phyloP scores from a whole-genome alignment of 768 basidiomycete species.

The Termitomyces sp. region DNA sequence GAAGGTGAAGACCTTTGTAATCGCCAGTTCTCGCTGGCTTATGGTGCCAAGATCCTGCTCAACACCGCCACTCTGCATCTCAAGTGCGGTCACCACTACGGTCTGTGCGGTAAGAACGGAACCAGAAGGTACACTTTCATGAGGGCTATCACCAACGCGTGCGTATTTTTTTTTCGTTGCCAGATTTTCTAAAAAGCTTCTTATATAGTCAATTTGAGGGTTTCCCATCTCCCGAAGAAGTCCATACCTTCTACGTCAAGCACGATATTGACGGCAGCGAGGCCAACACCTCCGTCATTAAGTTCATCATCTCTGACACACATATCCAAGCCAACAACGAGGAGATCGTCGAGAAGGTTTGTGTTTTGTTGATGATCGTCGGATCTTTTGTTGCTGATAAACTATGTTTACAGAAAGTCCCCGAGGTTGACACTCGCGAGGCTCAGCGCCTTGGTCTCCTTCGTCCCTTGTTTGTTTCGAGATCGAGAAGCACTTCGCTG shows the following conservation, averaged over 20 bases:
- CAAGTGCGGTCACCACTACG: no score
- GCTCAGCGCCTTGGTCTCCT: conserved; percentile 93
- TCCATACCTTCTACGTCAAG: conserved; percentile 99
- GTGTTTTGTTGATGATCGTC: conserved; percentile 8
- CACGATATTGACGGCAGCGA: conserved; percentile 98
- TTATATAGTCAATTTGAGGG: conserved; percentile 84
- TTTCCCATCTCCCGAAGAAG: conserved; percentile 95
- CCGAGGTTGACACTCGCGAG: conserved; percentile 96
- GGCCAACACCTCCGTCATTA: conserved; percentile 82
- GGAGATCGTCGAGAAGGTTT: conserved; percentile 82
- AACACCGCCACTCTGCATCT: no score
- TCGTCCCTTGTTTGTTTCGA: conserved; percentile 94
- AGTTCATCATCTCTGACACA: conserved; percentile 83
- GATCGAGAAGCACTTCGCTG: no score
- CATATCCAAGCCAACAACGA: conserved; percentile 67
- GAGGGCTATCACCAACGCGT: conserved; percentile 88
- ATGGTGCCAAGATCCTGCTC: conserved; percentile 99
- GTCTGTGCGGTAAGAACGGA: conserved; percentile 97
- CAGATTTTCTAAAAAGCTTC: conserved; percentile 19
- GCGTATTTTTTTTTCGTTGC: conserved; percentile 10
- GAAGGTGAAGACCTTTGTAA: conserved; percentile 99
- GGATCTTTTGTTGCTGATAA: conserved; percentile 8
- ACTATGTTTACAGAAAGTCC: conserved; percentile 62
- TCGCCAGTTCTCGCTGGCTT: conserved; percentile 97
- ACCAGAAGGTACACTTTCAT: conserved; percentile 95